These are phyloP conservation scores for Scopulariopsis brevicaulis DNA, from an alignment of 2,329 filamentous ascomycete species.

Conservation along the genomic window DNA sequence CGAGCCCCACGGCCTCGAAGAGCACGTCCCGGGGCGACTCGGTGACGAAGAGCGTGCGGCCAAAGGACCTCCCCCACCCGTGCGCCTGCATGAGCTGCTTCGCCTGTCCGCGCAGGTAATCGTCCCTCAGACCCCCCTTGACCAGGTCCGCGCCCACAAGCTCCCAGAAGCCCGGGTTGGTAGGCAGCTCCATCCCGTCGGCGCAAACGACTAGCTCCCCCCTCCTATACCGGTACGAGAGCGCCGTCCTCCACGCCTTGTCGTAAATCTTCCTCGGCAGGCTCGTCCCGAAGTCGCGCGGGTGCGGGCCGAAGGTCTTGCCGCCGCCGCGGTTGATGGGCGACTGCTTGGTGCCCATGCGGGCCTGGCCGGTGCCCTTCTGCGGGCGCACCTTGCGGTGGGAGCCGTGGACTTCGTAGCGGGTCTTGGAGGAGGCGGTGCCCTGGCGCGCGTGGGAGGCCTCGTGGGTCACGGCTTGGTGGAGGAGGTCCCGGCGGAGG, in stretches of 20 bases:
- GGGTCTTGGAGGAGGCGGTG: constrained; percentile 72
- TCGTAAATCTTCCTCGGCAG: constrained; percentile 89
- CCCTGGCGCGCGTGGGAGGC: constrained; percentile 81
- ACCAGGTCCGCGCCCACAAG: constrained; percentile 26
- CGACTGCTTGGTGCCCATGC: constrained; percentile 69
- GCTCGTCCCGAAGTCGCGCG: constrained; percentile 77
- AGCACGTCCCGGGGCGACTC: constrained; percentile 48
- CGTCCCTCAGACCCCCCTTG: constrained; percentile 35
- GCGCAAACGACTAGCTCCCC: constrained; percentile 83
- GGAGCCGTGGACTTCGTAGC: constrained; percentile 75
- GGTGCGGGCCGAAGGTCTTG: constrained; percentile 81
- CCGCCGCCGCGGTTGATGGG: constrained; percentile 78
- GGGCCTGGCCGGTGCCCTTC: constrained; percentile 75
- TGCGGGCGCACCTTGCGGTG: constrained; percentile 72
- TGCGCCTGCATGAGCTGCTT: constrained; percentile 59
- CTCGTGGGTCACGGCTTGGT: constrained; percentile 86
- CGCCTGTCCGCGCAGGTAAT: constrained; percentile 52
- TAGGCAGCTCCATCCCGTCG: constrained; percentile 57
- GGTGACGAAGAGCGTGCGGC: constrained; percentile 68
- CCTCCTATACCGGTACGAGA: constrained; percentile 80
- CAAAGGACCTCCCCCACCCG: constrained; percentile 53
- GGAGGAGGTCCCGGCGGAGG: constrained; percentile 80
- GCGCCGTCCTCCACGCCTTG: constrained; percentile 84
- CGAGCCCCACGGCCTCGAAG: constrained; percentile 51
- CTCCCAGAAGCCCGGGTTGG: constrained; percentile 36